phyloP scores from a whole-genome alignment of 148 eudicot genomes.

The Arbutus unedo region DNA sequence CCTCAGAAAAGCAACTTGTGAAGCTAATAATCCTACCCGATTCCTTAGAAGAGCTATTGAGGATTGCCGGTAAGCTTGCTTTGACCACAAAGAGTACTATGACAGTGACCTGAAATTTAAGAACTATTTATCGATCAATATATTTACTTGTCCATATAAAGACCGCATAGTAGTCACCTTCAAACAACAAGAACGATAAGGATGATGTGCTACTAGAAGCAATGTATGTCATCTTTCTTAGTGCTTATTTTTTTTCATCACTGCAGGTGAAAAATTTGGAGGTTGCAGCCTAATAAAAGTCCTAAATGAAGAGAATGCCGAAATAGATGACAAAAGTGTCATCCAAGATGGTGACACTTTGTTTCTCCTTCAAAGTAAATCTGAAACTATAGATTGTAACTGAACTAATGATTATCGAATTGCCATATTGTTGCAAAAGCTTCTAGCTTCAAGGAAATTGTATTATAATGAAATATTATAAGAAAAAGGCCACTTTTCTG shows the following conservation, averaged over 20 bases:
- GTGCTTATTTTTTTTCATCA: conserved; percentile 11
- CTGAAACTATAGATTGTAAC: conserved; percentile 12
- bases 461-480: conserved; percentile 7
- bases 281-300: conserved; percentile 48
- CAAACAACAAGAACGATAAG: neutral
- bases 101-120: conserved; percentile 12
- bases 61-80: conserved; percentile 57
- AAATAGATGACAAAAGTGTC: conserved; percentile 67
- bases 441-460: conserved; percentile 25
- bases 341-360: conserved; percentile 82
- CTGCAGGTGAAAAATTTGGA: conserved; percentile 78
- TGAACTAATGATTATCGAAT: conserved; percentile 14
- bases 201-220: neutral
- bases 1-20: conserved; percentile 29
- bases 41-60: conserved; percentile 57
- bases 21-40: conserved; percentile 73
- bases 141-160: neutral
- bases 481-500: conserved; percentile 10
- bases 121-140: conserved; percentile 2
- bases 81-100: conserved; percentile 11
- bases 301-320: conserved; percentile 60
- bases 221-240: neutral
- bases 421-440: conserved; percentile 22
- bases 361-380: conserved; percentile 40
- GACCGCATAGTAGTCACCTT: neutral